Evolutionary conservation across 352 stramenopile genomes (phyloP).

Genomic region (Globisporangium takayamanum): DNA sequence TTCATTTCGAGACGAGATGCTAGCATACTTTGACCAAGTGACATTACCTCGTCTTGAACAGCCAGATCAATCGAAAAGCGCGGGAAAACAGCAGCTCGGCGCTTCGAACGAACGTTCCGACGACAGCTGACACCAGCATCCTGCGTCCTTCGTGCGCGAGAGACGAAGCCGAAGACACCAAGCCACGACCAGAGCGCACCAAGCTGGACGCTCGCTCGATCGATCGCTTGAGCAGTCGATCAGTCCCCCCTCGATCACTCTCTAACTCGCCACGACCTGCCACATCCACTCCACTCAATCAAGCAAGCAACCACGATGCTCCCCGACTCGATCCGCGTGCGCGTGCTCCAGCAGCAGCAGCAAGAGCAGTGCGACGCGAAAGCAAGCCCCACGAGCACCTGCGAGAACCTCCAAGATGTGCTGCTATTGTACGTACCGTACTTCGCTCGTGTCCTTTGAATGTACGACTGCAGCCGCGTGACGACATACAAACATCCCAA

Average conservation of each 20-base stretch:
- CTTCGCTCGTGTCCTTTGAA: no score
- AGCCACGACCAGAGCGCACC: background rate
- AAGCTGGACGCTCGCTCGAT: background rate
- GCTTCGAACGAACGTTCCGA: background rate
- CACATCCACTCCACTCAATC: background rate
- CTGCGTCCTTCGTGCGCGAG: background rate
- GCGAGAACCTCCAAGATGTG: background rate
- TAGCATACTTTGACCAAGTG: no score
- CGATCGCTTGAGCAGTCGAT: background rate
- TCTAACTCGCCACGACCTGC: background rate
- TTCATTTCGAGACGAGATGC: no score
- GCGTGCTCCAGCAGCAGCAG: background rate
- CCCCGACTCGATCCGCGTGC: conserved; percentile 2
- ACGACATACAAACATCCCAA: background rate
- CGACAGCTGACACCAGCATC: background rate
- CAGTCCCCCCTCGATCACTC: background rate
- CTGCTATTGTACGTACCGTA: no score
- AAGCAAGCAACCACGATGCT: background rate
- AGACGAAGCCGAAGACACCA: background rate
- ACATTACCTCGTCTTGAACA: no score
- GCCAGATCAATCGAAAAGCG: conserved; percentile 1
- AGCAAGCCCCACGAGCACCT: background rate
- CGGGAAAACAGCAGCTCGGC: conserved; percentile 6
- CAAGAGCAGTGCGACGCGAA: no score
- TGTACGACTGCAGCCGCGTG: no score